phyloP scores from a whole-genome alignment of 139 green algal species.

The Astrephomene gubernaculifera region DNA sequence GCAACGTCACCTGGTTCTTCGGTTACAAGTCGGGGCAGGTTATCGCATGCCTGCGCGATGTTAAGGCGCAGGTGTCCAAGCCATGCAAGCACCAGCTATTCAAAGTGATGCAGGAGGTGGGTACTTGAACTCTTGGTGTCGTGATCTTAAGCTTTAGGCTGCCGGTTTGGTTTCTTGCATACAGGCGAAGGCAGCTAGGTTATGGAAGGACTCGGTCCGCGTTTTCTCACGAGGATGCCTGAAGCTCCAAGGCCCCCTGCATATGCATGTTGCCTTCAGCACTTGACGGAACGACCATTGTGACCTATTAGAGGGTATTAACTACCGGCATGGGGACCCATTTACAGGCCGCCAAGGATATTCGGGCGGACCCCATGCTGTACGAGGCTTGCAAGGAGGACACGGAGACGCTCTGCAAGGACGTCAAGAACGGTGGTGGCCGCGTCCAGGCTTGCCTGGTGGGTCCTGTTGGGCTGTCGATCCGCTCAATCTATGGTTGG shows the following conservation, averaged over 20 bases:
- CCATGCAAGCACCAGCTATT: constrained; percentile 69
- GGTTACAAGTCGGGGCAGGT: constrained; percentile 54
- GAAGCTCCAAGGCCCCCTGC: too few relatives aligned
- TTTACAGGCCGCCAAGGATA: constrained; percentile 66
- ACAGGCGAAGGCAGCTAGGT: too few relatives aligned
- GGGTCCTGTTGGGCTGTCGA: neutral
- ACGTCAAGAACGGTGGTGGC: constrained; percentile 59
- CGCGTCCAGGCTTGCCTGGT: constrained; percentile 77
- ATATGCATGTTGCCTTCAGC: too few relatives aligned
- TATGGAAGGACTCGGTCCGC: too few relatives aligned
- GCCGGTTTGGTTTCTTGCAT: too few relatives aligned
- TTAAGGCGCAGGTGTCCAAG: constrained; percentile 57
- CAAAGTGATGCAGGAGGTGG: constrained; percentile 66
- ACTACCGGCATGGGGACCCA: too few relatives aligned
- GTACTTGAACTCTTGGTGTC: neutral
- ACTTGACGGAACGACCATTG: too few relatives aligned
- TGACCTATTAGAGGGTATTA: too few relatives aligned
- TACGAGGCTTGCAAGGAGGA: constrained; percentile 67
- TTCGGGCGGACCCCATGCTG: constrained; percentile 67
- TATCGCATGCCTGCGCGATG: constrained; percentile 46
- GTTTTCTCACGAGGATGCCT: too few relatives aligned
- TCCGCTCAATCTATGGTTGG: neutral
- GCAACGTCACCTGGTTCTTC: constrained; percentile 67
- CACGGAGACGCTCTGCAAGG: constrained; percentile 48
- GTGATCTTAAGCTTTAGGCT: too few relatives aligned